Evolutionary conservation across 2,329 filamentous ascomycete genomes (phyloP).

Genomic region (Pseudocercospora fuligena): DNA sequence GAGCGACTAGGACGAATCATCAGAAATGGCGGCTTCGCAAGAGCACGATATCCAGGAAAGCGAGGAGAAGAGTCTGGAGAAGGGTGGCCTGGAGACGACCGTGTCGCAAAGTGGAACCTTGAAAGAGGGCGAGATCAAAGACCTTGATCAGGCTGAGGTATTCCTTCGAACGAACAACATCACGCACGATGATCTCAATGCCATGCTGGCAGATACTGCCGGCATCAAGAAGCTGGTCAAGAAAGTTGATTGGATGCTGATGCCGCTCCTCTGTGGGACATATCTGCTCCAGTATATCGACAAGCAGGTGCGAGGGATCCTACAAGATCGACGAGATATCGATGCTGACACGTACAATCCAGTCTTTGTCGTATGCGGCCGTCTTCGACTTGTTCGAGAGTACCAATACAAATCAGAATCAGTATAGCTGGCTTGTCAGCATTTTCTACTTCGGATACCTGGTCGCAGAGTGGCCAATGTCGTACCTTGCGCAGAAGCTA

Average conservation of each 20-base stretch:
- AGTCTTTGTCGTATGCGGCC: slow-evolving; percentile 59
- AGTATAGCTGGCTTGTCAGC: slow-evolving; percentile 61
- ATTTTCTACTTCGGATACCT: slow-evolving; percentile 60
- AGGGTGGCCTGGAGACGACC: slow-evolving; percentile 17
- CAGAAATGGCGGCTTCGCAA: background rate
- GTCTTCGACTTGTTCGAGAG: slow-evolving; percentile 61
- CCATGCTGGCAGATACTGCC: slow-evolving; percentile 51
- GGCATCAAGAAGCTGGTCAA: slow-evolving; percentile 43
- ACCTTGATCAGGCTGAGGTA: slow-evolving; percentile 55
- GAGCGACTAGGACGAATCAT: background rate
- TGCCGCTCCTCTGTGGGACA: slow-evolving; percentile 58
- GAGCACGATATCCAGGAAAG: slow-evolving; percentile 1
- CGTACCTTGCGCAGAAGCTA: slow-evolving; percentile 40
- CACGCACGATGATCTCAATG: slow-evolving; percentile 48
- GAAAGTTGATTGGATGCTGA: slow-evolving; percentile 56
- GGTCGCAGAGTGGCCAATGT: slow-evolving; percentile 31
- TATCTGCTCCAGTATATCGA: slow-evolving; percentile 53
- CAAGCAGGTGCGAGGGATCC: slow-evolving; percentile 43
- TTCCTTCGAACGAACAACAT: slow-evolving; percentile 57
- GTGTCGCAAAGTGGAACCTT: slow-evolving; percentile 24
- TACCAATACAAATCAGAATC: slow-evolving; percentile 52
- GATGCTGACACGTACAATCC: slow-evolving; percentile 23
- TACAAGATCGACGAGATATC: slow-evolving; percentile 41
- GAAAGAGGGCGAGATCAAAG: slow-evolving; percentile 40
- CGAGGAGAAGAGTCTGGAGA: slow-evolving; percentile 18